phyloP scores from a whole-genome alignment of 2,329 filamentous ascomycete genomes.

The Whalleya microplaca region DNA sequence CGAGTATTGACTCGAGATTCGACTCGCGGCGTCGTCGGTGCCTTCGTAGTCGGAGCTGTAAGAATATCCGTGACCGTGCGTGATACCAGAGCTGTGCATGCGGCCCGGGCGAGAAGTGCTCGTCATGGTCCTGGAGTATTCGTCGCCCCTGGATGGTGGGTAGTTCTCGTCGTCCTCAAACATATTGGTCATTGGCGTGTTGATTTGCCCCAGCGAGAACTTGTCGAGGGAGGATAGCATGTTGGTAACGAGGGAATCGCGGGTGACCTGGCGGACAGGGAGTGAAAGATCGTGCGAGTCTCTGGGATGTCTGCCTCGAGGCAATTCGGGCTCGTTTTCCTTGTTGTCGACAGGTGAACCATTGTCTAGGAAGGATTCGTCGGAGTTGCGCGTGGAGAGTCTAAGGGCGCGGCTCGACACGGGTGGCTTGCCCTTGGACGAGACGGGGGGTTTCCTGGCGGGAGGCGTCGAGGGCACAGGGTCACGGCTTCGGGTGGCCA shows the following conservation, averaged over 20 bases:
- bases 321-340: conserved; percentile 36
- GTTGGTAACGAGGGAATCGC: conserved; percentile 92
- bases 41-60: conserved; percentile 65
- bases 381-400: conserved; percentile 32
- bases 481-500: conserved; percentile 25
- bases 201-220: conserved; percentile 61
- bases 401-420: conserved; percentile 40
- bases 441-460: conserved; percentile 30
- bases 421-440: conserved; percentile 39
- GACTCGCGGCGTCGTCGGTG: conserved; percentile 55
- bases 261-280: conserved; percentile 73
- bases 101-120: conserved; percentile 29
- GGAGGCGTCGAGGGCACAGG: conserved; percentile 37
- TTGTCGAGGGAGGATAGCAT: conserved; percentile 94
- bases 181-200: conserved; percentile 35
- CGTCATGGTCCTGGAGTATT: conserved; percentile 35
- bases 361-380: conserved; percentile 38
- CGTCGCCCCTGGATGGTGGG: conserved; percentile 31
- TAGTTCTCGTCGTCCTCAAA: conserved; percentile 44
- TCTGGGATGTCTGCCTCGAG: conserved; percentile 41
- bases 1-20: conserved; percentile 55
- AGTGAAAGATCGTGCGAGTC: conserved; percentile 88
- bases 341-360: conserved; percentile 34
- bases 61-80: conserved; percentile 51
- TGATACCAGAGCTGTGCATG: conserved; percentile 28